Evolutionary conservation across 257 asterid species (phyloP).

Genomic region (Cordia subcordata): DNA sequence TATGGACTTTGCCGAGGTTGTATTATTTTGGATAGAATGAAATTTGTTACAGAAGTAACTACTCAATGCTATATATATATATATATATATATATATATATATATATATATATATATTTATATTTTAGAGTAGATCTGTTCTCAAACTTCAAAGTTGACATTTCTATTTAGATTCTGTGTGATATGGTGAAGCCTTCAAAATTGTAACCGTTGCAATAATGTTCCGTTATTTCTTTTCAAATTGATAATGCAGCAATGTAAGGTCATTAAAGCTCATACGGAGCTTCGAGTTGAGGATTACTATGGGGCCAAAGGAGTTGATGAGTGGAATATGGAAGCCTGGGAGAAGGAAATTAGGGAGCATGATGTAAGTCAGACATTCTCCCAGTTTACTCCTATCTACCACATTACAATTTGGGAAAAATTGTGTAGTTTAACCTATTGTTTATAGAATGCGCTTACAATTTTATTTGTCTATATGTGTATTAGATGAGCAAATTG

Average conservation of each 20-base stretch:
- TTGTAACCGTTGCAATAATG: background rate
- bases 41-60: no score
- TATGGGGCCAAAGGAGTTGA: conserved; percentile 77
- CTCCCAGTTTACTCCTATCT: background rate
- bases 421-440: no score
- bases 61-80: no score
- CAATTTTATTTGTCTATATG: no score
- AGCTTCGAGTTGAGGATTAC: conserved; percentile 60
- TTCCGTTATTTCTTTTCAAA: background rate
- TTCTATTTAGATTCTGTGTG: background rate
- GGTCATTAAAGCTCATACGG: conserved; percentile 51
- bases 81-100: no score
- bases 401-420: background rate
- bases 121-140: no score
- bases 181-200: background rate
- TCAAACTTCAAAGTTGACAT: background rate
- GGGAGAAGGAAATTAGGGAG: conserved; percentile 55
- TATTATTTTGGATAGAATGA: no score
- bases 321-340: conserved; percentile 46
- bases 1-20: no score
- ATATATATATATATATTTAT: no score
- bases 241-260: conserved; percentile 49
- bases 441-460: no score
- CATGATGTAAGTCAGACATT: conserved; percentile 51
- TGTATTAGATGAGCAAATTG: no score